Evolutionary conservation across 495 filamentous ascomycete genomes (phyloP).

Genomic region (Letharia columbiana): DNA sequence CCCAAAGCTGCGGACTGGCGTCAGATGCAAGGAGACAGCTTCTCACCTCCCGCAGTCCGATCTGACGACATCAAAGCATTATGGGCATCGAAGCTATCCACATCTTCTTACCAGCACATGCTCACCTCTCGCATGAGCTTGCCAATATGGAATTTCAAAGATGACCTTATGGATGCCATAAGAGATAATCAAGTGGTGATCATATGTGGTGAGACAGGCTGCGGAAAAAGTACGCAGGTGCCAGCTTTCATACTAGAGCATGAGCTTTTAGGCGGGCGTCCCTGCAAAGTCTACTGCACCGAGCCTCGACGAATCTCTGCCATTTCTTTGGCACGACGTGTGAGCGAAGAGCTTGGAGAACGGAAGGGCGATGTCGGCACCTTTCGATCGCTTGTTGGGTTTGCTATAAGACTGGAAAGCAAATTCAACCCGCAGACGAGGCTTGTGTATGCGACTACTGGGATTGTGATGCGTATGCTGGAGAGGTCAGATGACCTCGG

Average conservation of each 20-base stretch:
- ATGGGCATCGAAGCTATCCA: slow-evolving; percentile 62
- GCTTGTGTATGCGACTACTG: slow-evolving; percentile 76
- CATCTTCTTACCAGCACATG: slow-evolving; percentile 46
- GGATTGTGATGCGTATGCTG: slow-evolving; percentile 95
- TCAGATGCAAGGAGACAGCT: neutral
- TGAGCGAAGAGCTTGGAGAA: slow-evolving; percentile 92
- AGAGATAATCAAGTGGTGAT: slow-evolving; percentile 74
- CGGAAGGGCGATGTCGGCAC: slow-evolving; percentile 73
- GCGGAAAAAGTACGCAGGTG: slow-evolving; percentile 94
- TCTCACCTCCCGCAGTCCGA: slow-evolving; percentile 31
- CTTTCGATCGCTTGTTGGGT: slow-evolving; percentile 74
- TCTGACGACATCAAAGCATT: slow-evolving; percentile 48
- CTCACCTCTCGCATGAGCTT: slow-evolving; percentile 54
- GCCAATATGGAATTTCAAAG: slow-evolving; percentile 80
- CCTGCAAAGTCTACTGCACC: slow-evolving; percentile 89
- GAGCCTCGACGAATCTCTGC: slow-evolving; percentile 96
- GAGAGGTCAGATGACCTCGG: slow-evolving; percentile 75
- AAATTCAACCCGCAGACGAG: slow-evolving; percentile 71
- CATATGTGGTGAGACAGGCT: slow-evolving; percentile 91
- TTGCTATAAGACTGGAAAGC: slow-evolving; percentile 85
- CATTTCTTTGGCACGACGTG: slow-evolving; percentile 80
- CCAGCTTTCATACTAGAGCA: slow-evolving; percentile 87
- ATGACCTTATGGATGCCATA: slow-evolving; percentile 64
- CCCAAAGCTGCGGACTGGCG: neutral
- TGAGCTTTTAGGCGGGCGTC: slow-evolving; percentile 66